Base-by-base conservation (phyloP, 2,329 filamentous ascomycete species). In the Penicillium sp. region DNA sequence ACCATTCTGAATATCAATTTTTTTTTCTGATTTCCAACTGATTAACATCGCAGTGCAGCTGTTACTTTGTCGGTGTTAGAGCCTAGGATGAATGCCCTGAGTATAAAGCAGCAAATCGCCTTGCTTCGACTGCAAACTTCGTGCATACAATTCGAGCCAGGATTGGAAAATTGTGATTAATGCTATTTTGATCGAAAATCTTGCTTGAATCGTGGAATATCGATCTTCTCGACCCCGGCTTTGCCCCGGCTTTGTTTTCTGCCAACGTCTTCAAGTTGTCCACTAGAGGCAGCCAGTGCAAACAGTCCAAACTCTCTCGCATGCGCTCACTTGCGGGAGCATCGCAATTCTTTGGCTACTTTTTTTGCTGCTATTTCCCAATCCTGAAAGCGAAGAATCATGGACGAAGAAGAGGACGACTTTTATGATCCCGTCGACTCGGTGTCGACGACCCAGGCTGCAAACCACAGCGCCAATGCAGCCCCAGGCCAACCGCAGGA, bases 321-420 rank as follows among this genome's bases (percentile, higher is more conserved):
- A 46, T 51, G 37, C 49, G 33, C 42, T 58, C 40, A 54, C 49
- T 49, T 51, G 43, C 54, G 47, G 20, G 50, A 54, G 51, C 39
- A 51, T 55, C 51, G 50, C 37, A 36, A 48, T 46, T 36, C 40
- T 54, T 46, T 56, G 46, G 39, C 49, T 50, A 42, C 49, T 41
- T 29, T 54, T 55, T 41, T 50, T 43, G 33, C 33, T 23, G 15
- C 26, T 45, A 44, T 46, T 18, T 20, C 24, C 24, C 41, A 3
- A 17, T 24, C 46, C 54, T 49, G 39, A 54, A 51, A 51, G 46
- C 46, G 39, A 53, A 46, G 48, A 53, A 69, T 46, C 42, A 77
- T 77, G 71, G 74, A 77, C n/a, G 74, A 76, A 54, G 74, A 76
- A 49, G 75, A 78, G 15, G 75, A 78, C 54, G 75, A 77, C 62